Conservation (phyloP, 352 stramenopile species). For the Stephanocyclus meneghinianus region DNA sequence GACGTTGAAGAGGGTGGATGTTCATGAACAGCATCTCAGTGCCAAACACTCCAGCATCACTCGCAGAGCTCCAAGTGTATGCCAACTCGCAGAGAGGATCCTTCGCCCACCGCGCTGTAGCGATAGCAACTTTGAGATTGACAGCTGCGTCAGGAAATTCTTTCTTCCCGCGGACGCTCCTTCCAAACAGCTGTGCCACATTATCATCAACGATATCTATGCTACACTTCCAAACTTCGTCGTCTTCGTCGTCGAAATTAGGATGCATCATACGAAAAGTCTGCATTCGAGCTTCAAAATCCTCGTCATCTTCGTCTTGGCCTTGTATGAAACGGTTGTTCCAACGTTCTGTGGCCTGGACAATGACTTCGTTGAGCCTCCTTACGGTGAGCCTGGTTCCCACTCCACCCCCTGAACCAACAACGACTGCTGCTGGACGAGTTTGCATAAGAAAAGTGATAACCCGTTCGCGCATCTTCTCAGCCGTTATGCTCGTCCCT, state of each 20-base stretch:
- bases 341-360: constrained; percentile 75
- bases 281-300: constrained; percentile 66
- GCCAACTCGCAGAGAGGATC: constrained; percentile 82
- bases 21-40: constrained; percentile 84
- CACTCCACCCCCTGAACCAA: constrained; percentile 73
- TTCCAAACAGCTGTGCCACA: constrained; percentile 80
- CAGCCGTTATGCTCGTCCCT: constrained; percentile 62
- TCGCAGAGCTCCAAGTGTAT: constrained; percentile 82
- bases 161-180: constrained; percentile 77
- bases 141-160: constrained; percentile 81
- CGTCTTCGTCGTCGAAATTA: constrained; percentile 66
- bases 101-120: constrained; percentile 82
- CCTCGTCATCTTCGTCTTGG: constrained; percentile 84
- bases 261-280: constrained; percentile 62
- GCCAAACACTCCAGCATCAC: constrained; percentile 80
- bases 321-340: constrained; percentile 78
- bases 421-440: constrained; percentile 75
- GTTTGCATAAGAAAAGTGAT: constrained; percentile 76
- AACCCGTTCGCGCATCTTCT: constrained; percentile 72
- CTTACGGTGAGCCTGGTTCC: constrained; percentile 59
- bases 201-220: constrained; percentile 82
- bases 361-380: constrained; percentile 71
- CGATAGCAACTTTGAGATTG: constrained; percentile 78
- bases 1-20: constrained; percentile 81
- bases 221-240: constrained; percentile 80